These are phyloP conservation scores for Neopestalotiopsis clavispora DNA, from an alignment of 2,329 filamentous ascomycete genomes.

Conservation along the genomic window DNA sequence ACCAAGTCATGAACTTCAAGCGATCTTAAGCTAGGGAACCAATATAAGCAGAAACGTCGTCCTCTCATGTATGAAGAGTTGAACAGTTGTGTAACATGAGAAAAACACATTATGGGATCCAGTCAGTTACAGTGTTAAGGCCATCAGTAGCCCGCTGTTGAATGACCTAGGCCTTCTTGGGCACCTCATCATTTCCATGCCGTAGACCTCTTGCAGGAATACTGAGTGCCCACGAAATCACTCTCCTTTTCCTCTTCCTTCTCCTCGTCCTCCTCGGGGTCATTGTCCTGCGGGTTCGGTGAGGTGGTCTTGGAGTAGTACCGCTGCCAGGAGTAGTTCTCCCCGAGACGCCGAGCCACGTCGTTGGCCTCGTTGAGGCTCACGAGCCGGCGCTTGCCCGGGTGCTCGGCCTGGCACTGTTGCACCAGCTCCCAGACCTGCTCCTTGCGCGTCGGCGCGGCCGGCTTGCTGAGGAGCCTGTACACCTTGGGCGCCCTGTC, in stretches of 20 bases:
- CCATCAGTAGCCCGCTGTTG: background rate
- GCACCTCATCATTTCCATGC: conserved; percentile 9
- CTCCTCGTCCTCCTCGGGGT: background rate
- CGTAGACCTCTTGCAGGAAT: background rate
- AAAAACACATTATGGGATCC: background rate
- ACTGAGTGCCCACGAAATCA: conserved; percentile 18
- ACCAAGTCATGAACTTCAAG: background rate
- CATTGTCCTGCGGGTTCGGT: conserved; percentile 17
- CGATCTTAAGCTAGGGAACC: background rate
- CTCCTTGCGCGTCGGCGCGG: conserved; percentile 21
- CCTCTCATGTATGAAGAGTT: background rate
- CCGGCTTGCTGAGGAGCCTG: background rate
- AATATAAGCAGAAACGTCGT: background rate
- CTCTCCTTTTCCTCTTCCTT: conserved; percentile 18
- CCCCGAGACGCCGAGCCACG: conserved; percentile 59
- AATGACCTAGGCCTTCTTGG: background rate
- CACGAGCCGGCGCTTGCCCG: conserved; percentile 53
- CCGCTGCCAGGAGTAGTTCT: conserved; percentile 45
- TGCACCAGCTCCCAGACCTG: conserved; percentile 31
- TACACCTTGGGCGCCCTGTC: conserved; percentile 21
- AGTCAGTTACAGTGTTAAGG: background rate
- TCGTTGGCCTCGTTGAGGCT: conserved; percentile 63
- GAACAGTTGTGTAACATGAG: background rate
- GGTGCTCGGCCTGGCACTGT: conserved; percentile 27
- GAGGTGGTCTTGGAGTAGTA: conserved; percentile 23